Evolutionary conservation across 129 eudicot species (phyloP).

Genomic region (Flaveria sonorensis): DNA sequence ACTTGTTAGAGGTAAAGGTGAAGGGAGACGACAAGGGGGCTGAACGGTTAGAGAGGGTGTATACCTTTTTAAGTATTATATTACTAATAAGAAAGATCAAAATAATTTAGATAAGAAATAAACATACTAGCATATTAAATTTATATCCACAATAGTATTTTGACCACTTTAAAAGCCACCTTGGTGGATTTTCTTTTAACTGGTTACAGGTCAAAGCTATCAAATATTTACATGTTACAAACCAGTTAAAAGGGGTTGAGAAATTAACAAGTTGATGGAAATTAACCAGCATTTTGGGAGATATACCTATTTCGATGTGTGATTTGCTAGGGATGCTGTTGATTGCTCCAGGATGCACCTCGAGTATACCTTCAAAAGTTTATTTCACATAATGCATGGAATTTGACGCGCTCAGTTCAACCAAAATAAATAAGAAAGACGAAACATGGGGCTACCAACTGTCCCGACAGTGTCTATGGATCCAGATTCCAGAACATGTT

Average conservation of each 20-base stretch:
- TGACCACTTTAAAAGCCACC: neutral
- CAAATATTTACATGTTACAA: neutral
- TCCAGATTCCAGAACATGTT: constrained; percentile 84
- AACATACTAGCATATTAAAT: too few relatives aligned
- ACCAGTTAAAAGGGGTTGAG: neutral
- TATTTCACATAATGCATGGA: neutral
- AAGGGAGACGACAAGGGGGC: too few relatives aligned
- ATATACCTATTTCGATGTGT: constrained; percentile 81
- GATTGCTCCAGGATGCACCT: constrained; percentile 96
- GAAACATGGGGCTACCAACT: constrained; percentile 58
- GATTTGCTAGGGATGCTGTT: constrained; percentile 98
- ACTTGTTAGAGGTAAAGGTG: neutral
- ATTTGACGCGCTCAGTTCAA: neutral
- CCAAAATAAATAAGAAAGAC: neutral
- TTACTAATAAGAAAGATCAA: too few relatives aligned
- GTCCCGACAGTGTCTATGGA: constrained; percentile 98
- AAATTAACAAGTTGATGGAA: too few relatives aligned
- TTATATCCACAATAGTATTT: too few relatives aligned
- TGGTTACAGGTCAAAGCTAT: neutral
- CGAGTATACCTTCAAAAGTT: constrained; percentile 63
- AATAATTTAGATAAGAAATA: too few relatives aligned
- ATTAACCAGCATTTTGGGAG: neutral
- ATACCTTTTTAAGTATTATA: too few relatives aligned
- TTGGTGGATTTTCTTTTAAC: neutral
- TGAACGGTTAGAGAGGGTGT: too few relatives aligned